Evolutionary conservation across 2,329 filamentous ascomycete species (phyloP).

Genomic region (Xylariaceae sp.): DNA sequence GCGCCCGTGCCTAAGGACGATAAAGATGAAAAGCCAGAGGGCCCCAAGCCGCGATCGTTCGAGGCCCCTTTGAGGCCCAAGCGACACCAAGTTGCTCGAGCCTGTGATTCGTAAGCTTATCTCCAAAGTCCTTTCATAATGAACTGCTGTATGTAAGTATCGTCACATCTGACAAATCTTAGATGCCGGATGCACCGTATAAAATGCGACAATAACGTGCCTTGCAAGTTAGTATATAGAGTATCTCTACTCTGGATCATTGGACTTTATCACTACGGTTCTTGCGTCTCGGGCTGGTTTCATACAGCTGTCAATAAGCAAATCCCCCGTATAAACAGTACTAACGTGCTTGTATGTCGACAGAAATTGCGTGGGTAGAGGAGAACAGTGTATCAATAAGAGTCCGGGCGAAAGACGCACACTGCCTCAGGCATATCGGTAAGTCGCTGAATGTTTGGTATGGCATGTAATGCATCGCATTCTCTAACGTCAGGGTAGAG

Average conservation of each 20-base stretch:
- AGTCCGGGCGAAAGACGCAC: slow-evolving; percentile 42
- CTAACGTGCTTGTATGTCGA: slow-evolving; percentile 12
- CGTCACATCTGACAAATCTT: slow-evolving; percentile 13
- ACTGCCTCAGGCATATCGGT: slow-evolving; percentile 40
- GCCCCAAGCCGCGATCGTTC: slow-evolving; percentile 21
- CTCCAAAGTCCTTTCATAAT: neutral
- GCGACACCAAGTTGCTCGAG: slow-evolving; percentile 35
- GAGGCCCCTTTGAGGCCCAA: slow-evolving; percentile 34
- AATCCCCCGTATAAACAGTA: neutral
- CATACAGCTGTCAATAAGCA: neutral
- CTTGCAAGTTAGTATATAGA: slow-evolving; percentile 42
- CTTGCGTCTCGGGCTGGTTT: neutral
- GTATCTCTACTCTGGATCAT: neutral
- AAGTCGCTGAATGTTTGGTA: slow-evolving; percentile 2
- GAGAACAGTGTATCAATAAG: slow-evolving; percentile 46
- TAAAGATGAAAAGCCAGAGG: slow-evolving; percentile 18
- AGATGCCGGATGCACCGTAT: slow-evolving; percentile 50
- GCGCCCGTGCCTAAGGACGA: slow-evolving; percentile 13
- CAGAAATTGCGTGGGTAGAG: slow-evolving; percentile 47
- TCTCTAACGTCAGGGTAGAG: slow-evolving; percentile 29
- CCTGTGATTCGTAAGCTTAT: slow-evolving; percentile 45
- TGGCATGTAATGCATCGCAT: neutral
- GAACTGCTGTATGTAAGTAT: neutral
- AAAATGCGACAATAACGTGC: slow-evolving; percentile 49
- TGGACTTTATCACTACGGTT: neutral